phyloP scores from a whole-genome alignment of 2,329 filamentous ascomycete genomes.

The Colletotrichum sojae region DNA sequence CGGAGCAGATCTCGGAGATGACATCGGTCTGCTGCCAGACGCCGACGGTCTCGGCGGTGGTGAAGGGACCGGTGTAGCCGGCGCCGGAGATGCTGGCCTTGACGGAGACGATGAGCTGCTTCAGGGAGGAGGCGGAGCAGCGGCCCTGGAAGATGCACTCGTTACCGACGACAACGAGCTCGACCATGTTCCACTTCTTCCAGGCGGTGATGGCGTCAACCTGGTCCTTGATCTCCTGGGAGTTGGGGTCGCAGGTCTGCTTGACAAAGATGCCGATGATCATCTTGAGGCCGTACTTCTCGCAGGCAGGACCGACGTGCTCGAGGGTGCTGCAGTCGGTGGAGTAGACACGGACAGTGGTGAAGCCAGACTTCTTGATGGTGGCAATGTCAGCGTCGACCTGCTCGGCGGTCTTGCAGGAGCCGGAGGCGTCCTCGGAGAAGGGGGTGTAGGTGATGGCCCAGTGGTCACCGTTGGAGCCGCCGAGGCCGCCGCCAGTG shows the following conservation, averaged over 20 bases:
- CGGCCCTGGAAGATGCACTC: constrained; percentile 86
- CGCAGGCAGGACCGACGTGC: constrained; percentile 79
- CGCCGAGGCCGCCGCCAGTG: constrained; percentile 52
- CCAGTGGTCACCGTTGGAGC: constrained; percentile 69
- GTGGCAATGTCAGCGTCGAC: constrained; percentile 72
- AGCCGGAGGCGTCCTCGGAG: constrained; percentile 62
- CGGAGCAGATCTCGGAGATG: constrained; percentile 73
- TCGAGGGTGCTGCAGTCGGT: constrained; percentile 89
- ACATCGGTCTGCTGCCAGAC: constrained; percentile 78
- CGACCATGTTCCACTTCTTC: constrained; percentile 79
- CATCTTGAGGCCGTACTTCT: constrained; percentile 78
- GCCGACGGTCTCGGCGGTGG: constrained; percentile 89
- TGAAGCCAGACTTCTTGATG: constrained; percentile 78
- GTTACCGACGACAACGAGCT: constrained; percentile 90
- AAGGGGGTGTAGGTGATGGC: constrained; percentile 88
- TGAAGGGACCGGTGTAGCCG: constrained; percentile 82
- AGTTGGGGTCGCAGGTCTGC: constrained; percentile 69
- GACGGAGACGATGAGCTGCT: constrained; percentile 77
- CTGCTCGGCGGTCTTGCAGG: constrained; percentile 75
- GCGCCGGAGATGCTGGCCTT: constrained; percentile 72
- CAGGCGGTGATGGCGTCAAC: constrained; percentile 80
- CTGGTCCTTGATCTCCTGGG: constrained; percentile 78
- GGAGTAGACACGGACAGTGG: constrained; percentile 85
- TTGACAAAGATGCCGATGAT: constrained; percentile 92
- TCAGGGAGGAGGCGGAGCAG: constrained; percentile 75